Conservation (phyloP, 2,329 filamentous ascomycete species). For the Phialophora macrospora region DNA sequence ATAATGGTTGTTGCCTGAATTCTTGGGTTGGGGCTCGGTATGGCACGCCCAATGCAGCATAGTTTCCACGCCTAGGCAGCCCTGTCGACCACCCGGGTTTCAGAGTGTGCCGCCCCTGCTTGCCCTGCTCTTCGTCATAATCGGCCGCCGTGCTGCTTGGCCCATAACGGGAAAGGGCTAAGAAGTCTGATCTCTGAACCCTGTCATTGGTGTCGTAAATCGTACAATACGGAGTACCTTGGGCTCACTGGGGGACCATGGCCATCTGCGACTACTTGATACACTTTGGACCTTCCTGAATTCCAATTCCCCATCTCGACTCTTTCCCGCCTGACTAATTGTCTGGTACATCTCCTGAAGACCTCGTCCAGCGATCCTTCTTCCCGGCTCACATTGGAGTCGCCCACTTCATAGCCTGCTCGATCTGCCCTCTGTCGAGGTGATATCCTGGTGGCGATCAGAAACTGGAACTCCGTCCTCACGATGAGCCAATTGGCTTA, state of each 20-base stretch:
- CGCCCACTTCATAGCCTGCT: background rate
- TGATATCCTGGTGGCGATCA: conserved; percentile 11
- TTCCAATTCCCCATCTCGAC: conserved; percentile 15
- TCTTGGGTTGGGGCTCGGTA: conserved; percentile 4
- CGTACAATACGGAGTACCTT: conserved; percentile 9
- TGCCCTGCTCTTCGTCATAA: conserved; percentile 15
- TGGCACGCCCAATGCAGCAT: conserved; percentile 11
- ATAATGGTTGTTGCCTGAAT: conserved; percentile 17
- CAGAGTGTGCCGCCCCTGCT: conserved; percentile 5
- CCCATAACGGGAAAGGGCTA: background rate
- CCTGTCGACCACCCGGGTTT: background rate
- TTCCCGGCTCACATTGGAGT: conserved; percentile 1
- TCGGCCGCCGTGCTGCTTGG: conserved; percentile 8
- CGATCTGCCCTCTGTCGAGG: background rate
- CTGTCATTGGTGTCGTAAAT: conserved; percentile 14
- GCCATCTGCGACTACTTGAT: conserved; percentile 3
- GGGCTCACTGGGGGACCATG: background rate
- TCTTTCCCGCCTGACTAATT: conserved; percentile 18
- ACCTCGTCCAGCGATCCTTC: background rate
- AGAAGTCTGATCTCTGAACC: background rate
- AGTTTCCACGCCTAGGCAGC: conserved; percentile 1
- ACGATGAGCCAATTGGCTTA: conserved; percentile 27
- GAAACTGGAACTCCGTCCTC: background rate
- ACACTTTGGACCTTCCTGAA: conserved; percentile 18
- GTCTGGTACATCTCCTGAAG: background rate